Base-by-base conservation (phyloP, 768 basidiomycete genomes). In the Trametes cinnabarina region DNA sequence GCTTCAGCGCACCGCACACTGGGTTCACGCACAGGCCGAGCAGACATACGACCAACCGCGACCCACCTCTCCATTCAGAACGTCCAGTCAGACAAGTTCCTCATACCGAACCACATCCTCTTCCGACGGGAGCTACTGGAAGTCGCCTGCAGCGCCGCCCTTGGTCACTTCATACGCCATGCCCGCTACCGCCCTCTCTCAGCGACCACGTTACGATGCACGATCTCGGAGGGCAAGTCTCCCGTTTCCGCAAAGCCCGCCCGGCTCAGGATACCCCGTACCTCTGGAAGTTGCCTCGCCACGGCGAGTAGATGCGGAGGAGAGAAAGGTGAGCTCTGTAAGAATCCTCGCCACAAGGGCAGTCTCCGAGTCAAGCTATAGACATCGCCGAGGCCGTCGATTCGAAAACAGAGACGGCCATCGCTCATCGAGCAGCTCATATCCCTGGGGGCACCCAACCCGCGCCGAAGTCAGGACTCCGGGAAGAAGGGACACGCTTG, bases 171-270 rank as follows among this genome's bases (percentile, higher is more conserved):
- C 47, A 28, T 44, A 47, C 53, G 44, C 47, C 23, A 43, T 23
- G 47, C 44, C 56, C 48, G 23, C 49, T 51, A 25, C 52, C 39
- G 19, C 22, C 61, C 30, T 42, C 30, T 25, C 58, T 19, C 48
- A 53, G 23, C 47, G 55, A 28, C 55, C 57, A 17, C 58, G 47
- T 35, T 59, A 58, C 30, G 61, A 51, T 34, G 12, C 62, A 2
- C 57, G 51, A 40, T 49, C 54, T 35, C 55, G 62, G 28, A 30
- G 52, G 8, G 37, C 48, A 14, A 61, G 59, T 46, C 51, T 66
- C 23, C 63, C 67, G 5, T 68, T 68, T 55, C 67, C 67, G 30
- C 67, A 66, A 47, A 65, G 67, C 46, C 67, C 67, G 15, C 67
- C 65, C 2, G 67, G 67, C 12, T 65, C 65, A 2, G 67, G 67